Evolutionary conservation across 768 basidiomycete species (phyloP).

Genomic region (Gelatoporia subvermispora): DNA sequence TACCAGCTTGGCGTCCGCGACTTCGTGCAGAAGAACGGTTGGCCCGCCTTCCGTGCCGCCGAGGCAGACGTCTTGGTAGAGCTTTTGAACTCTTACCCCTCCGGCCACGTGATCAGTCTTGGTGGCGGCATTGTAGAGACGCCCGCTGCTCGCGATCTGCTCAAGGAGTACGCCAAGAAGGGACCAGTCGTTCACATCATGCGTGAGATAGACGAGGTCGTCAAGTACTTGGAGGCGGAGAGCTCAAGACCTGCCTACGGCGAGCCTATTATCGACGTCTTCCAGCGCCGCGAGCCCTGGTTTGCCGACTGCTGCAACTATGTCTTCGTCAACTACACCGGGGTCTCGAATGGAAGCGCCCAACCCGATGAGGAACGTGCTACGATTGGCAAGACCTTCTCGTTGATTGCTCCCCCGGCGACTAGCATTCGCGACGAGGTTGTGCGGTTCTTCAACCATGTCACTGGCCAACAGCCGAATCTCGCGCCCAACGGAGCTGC

Average conservation of each 20-base stretch:
- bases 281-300: conserved; percentile 78
- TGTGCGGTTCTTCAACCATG: conserved; percentile 81
- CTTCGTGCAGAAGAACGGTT: conserved; percentile 80
- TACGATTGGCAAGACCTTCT: too few species aligned
- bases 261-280: conserved; percentile 83
- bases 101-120: conserved; percentile 76
- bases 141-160: conserved; percentile 61
- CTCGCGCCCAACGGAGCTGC: conserved; percentile 45
- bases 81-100: conserved; percentile 50
- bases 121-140: conserved; percentile 96
- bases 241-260: conserved; percentile 82
- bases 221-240: conserved; percentile 74
- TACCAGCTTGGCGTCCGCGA: conserved; percentile 58
- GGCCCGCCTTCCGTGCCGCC: conserved; percentile 83
- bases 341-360: conserved; percentile 11
- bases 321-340: conserved; percentile 77
- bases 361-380: conserved; percentile 6
- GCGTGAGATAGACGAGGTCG: conserved; percentile 75
- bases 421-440: conserved; percentile 56
- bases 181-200: conserved; percentile 84
- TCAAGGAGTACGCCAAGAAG: conserved; percentile 57
- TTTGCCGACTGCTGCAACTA: conserved; percentile 77
- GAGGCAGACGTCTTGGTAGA: conserved; percentile 69
- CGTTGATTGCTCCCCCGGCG: conserved; percentile 16
- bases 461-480: conserved; percentile 71